Conservation (phyloP, 2,329 filamentous ascomycete species). For the Colletotrichum sp. region DNA sequence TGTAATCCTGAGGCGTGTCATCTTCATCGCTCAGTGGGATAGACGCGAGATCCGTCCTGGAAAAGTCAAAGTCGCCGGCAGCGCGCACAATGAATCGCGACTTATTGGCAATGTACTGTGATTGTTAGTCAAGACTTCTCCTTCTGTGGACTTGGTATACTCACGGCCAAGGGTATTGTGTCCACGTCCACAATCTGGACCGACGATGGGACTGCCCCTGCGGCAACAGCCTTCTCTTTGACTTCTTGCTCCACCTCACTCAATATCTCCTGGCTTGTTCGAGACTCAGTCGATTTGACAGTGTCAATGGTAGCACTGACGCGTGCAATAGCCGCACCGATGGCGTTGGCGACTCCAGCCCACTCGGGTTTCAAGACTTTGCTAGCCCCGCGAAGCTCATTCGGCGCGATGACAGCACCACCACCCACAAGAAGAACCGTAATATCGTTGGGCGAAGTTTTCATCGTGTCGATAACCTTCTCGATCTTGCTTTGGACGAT, state of each 20-base stretch:
- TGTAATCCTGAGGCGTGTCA: background rate
- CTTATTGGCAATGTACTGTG: constrained; percentile 56
- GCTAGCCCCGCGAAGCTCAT: constrained; percentile 58
- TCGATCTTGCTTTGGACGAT: constrained; percentile 58
- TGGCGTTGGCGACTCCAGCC: constrained; percentile 67
- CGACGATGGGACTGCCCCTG: constrained; percentile 48
- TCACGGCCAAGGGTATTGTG: constrained; percentile 56
- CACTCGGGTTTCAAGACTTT: constrained; percentile 60
- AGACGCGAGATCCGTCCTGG: constrained; percentile 30
- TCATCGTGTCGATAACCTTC: constrained; percentile 64
- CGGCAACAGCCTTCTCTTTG: constrained; percentile 46
- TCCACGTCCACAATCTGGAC: constrained; percentile 58
- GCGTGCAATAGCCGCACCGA: constrained; percentile 66
- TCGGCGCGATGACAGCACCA: constrained; percentile 62
- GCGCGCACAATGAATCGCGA: constrained; percentile 63
- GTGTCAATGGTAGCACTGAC: constrained; percentile 60
- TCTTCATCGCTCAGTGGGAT: background rate
- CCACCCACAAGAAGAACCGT: constrained; percentile 68
- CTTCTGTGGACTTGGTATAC: background rate
- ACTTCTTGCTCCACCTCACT: constrained; percentile 44
- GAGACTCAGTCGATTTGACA: constrained; percentile 51
- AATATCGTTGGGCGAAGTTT: constrained; percentile 63
- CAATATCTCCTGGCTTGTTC: constrained; percentile 39
- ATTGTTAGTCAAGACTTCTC: constrained; percentile 5
- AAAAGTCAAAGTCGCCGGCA: constrained; percentile 61